Percentiles rank a stretch among this genome's conserved stretches.
Conservation (phyloP, 495 filamentous ascomycete genomes). For the Penicillium dipodomyicola region DNA sequence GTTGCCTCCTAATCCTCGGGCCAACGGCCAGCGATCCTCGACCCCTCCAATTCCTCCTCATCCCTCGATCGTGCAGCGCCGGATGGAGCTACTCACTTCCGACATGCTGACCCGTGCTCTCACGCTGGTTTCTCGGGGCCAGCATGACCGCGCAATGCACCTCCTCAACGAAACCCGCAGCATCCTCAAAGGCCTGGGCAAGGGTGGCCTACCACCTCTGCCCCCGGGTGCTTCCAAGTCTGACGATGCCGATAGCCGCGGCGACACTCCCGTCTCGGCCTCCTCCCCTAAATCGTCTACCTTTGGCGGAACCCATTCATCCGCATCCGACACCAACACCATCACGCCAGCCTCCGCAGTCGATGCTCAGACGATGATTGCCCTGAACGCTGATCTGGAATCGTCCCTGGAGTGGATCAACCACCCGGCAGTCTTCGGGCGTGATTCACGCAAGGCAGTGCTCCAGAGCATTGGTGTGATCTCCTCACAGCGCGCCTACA, state of each 20-base stretch:
- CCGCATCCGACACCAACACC: constrained; percentile 49
- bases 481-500: constrained; percentile 89
- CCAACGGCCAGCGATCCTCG: constrained; percentile 58
- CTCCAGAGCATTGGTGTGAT: constrained; percentile 96
- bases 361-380: constrained; percentile 72
- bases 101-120: constrained; percentile 96
- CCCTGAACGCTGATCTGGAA: constrained; percentile 88
- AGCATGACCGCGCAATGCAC: constrained; percentile 90
- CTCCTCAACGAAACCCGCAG: constrained; percentile 88
- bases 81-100: constrained; percentile 97
- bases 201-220: constrained; percentile 92
- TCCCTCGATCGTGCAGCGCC: constrained; percentile 89
- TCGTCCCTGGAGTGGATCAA: constrained; percentile 98
- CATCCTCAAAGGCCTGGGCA: constrained; percentile 93
- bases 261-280: constrained; percentile 37
- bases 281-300: constrained; percentile 43
- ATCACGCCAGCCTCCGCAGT: constrained; percentile 71
- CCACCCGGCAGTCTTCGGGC: constrained; percentile 90
- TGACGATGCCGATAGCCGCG: constrained; percentile 39
- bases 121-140: constrained; percentile 84
- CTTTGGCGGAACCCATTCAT: constrained; percentile 45
- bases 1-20: constrained; percentile 69
- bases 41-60: constrained; percentile 93
- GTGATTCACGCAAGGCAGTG: constrained; percentile 95
- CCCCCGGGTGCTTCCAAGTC: constrained; percentile 51